A percentile compares a stretch with the other conserved stretches of the same genome.
phyloP scores from a whole-genome alignment of 371 early-diverging fungal genomes.

The Mortierella sp. region DNA sequence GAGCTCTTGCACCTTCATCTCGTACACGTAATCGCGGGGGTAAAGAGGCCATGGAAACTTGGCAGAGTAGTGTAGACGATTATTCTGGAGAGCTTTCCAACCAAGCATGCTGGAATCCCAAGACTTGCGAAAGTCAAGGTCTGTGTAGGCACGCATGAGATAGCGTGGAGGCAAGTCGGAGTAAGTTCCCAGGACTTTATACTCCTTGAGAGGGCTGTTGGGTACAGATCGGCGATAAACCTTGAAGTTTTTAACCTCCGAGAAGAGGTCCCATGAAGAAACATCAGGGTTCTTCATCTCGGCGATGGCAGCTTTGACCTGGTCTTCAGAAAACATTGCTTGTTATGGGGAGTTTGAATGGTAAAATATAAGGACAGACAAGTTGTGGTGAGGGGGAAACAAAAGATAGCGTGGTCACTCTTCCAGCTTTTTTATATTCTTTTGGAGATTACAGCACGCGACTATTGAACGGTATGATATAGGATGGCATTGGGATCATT shows the following conservation, averaged over 20 bases:
- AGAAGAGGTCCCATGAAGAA: conserved; percentile 31
- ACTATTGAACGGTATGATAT: neutral
- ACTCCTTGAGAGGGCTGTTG: conserved; percentile 41
- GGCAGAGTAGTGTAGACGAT: conserved; percentile 41
- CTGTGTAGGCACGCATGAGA: conserved; percentile 42
- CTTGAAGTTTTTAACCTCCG: conserved; percentile 35
- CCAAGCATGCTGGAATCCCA: conserved; percentile 64
- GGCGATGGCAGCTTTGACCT: conserved; percentile 32
- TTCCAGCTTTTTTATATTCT: neutral
- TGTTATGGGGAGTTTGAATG: neutral
- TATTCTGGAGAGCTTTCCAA: conserved; percentile 46
- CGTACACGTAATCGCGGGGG: conserved; percentile 64
- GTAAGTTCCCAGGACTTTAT: conserved; percentile 44
- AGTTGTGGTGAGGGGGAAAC: neutral
- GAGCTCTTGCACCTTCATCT: conserved; percentile 49
- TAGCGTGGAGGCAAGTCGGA: conserved; percentile 43
- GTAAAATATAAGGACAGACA: neutral
- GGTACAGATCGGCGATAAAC: conserved; percentile 37
- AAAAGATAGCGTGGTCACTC: neutral
- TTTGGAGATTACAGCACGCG: neutral
- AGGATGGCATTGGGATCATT: neutral
- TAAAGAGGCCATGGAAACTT: conserved; percentile 65
- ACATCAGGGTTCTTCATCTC: conserved; percentile 41
- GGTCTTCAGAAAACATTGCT: conserved; percentile 48
- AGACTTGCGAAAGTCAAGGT: conserved; percentile 61